Evolutionary conservation across 345 rosid species (phyloP).

Genomic region (Brassica incana): DNA sequence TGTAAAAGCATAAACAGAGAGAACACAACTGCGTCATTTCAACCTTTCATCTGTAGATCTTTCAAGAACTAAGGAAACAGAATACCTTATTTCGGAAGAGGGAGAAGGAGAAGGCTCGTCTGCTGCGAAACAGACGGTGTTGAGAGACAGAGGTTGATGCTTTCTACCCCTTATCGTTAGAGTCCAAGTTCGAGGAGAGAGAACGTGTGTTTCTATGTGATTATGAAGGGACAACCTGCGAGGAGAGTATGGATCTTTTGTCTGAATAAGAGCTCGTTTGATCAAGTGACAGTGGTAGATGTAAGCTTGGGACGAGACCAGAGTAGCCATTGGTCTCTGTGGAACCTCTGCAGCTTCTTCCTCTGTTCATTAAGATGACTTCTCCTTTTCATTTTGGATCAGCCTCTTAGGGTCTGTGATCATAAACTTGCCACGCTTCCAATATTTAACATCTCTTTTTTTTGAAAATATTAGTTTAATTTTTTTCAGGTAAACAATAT

Average conservation of each 20-base stretch:
- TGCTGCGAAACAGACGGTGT: constrained; percentile 52
- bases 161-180: constrained; percentile 11
- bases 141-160: constrained; percentile 21
- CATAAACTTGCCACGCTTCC: constrained; percentile 47
- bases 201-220: constrained; percentile 6
- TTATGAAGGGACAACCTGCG: constrained; percentile 30
- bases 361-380: constrained; percentile 23
- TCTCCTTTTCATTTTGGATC: constrained; percentile 21
- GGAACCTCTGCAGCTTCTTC: constrained; percentile 17
- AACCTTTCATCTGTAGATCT: too few species aligned
- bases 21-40: not conserved
- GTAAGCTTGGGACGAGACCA: constrained; percentile 42
- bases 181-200: constrained; percentile 14
- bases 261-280: constrained; percentile 9
- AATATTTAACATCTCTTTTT: not conserved
- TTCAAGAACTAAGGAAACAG: not conserved
- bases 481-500: not conserved
- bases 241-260: constrained; percentile 8
- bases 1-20: constrained; percentile 33
- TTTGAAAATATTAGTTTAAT: not conserved
- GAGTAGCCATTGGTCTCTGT: constrained; percentile 45
- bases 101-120: constrained; percentile 58
- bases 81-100: constrained; percentile 61
- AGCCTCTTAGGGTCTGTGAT: constrained; percentile 29
- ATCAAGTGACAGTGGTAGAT: constrained; percentile 30